A percentile compares a stretch with the other conserved stretches of the same genome.
Conservation (phyloP, 768 basidiomycete genomes). For the Leccinum rimulosum region DNA sequence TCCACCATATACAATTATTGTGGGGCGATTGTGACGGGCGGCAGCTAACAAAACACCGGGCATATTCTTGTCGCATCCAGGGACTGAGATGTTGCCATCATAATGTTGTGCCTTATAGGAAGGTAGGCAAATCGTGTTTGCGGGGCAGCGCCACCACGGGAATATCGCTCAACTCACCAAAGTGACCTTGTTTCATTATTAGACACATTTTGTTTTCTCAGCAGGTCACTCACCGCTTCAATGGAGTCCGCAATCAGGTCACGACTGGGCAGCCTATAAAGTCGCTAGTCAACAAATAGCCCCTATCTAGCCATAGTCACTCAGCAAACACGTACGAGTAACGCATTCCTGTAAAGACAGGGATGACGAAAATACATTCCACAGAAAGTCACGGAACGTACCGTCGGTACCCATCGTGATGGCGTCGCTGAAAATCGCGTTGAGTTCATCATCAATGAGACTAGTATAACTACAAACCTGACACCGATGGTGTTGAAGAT, state of each 20-base stretch:
- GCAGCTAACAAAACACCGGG: constrained; percentile 87
- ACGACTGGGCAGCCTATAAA: constrained; percentile 70
- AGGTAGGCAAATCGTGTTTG: neutral
- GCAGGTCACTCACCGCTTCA: constrained; percentile 56
- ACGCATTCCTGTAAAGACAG: constrained; percentile 62
- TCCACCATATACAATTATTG: constrained; percentile 84
- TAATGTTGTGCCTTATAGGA: constrained; percentile 73
- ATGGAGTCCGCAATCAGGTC: constrained; percentile 90
- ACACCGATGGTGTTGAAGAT: constrained; percentile 86
- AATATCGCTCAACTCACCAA: constrained; percentile 38
- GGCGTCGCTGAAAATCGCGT: constrained; percentile 54
- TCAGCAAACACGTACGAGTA: constrained; percentile 60
- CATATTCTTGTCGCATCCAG: constrained; percentile 94
- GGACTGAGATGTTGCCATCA: constrained; percentile 83
- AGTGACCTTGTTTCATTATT: constrained; percentile 42
- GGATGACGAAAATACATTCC: neutral
- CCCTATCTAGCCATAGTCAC: neutral
- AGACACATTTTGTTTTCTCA: constrained; percentile 2
- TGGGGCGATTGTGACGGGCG: constrained; percentile 82
- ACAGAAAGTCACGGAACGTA: constrained; percentile 30
- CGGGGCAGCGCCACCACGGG: neutral
- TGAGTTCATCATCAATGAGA: neutral
- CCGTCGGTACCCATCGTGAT: constrained; percentile 91
- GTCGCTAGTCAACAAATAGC: constrained; percentile 1
- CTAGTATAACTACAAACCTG: constrained; percentile 44